Conservation (phyloP, 495 filamentous ascomycete species). For the Lepidopterella palustris region DNA sequence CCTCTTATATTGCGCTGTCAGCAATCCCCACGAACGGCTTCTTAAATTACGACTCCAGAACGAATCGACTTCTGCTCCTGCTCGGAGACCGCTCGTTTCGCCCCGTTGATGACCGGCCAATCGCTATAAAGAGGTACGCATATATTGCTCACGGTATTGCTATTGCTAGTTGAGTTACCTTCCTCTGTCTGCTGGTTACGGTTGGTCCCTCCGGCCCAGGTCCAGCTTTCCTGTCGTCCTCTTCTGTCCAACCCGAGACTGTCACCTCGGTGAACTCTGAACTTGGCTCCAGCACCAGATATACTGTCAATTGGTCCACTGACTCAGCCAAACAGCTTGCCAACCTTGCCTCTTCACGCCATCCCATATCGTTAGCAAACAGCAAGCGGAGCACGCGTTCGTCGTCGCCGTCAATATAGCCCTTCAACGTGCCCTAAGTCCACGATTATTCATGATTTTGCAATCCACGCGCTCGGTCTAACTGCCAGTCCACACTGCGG, state of each 20-base stretch:
- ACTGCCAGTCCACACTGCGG: slow-evolving; percentile 13
- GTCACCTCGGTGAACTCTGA: slow-evolving; percentile 1
- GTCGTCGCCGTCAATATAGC: slow-evolving; percentile 1
- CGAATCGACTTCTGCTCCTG: not conserved
- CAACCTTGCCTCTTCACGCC: slow-evolving; percentile 6
- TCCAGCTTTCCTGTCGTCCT: slow-evolving; percentile 5
- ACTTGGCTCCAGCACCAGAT: slow-evolving; percentile 10
- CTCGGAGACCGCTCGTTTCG: slow-evolving; percentile 18
- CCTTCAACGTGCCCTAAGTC: slow-evolving; percentile 16
- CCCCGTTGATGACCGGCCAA: slow-evolving; percentile 13
- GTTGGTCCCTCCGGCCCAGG: slow-evolving; percentile 13
- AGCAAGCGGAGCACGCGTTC: slow-evolving; percentile 19
- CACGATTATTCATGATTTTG: slow-evolving; percentile 24
- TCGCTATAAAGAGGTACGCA: slow-evolving; percentile 23
- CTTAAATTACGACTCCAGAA: too few species aligned
- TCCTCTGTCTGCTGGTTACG: slow-evolving; percentile 12
- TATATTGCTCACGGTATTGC: slow-evolving; percentile 22
- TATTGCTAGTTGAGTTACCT: slow-evolving; percentile 8
- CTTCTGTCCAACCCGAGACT: slow-evolving; percentile 8
- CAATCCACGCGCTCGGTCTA: slow-evolving; percentile 15
- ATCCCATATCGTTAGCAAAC: slow-evolving; percentile 10
- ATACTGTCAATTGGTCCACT: slow-evolving; percentile 19
- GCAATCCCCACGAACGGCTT: too few species aligned
- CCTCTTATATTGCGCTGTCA: not conserved
- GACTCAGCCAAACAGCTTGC: slow-evolving; percentile 12